A percentile compares a stretch with the other conserved stretches of the same genome.
These are phyloP conservation scores for Lindgomyces ingoldianus DNA, from an alignment of 495 filamentous ascomycete genomes.

Conservation along the genomic window DNA sequence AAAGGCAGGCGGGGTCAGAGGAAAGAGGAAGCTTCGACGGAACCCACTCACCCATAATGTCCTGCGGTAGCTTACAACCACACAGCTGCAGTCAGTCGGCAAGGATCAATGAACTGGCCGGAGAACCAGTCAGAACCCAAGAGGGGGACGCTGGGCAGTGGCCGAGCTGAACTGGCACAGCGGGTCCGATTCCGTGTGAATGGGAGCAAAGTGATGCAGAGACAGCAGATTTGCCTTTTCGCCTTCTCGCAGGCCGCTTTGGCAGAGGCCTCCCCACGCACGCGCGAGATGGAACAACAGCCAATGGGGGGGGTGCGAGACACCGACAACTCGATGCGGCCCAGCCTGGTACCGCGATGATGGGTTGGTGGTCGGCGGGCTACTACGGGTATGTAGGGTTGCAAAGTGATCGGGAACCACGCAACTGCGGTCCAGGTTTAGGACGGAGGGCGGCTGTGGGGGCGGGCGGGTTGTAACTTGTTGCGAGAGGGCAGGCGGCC, in stretches of 20 bases:
- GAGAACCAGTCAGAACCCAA: background rate
- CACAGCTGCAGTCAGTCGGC: slow-evolving; percentile 1
- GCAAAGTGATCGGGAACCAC: background rate
- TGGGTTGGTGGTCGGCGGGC: slow-evolving; percentile 1
- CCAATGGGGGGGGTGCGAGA: slow-evolving; percentile 14
- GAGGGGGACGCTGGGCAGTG: slow-evolving; percentile 6
- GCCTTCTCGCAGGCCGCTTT: background rate
- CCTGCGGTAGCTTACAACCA: background rate
- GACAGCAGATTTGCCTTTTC: slow-evolving; percentile 35
- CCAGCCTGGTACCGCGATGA: slow-evolving; percentile 7
- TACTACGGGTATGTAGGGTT: slow-evolving; percentile 11
- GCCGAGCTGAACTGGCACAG: slow-evolving; percentile 4
- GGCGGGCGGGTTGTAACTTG: background rate
- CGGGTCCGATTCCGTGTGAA: background rate
- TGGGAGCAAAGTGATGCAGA: slow-evolving; percentile 1
- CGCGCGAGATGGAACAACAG: background rate
- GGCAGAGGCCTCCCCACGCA: background rate
- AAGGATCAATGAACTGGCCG: background rate
- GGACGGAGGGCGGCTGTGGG: no score
- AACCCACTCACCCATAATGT: background rate
- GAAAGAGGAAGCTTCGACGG: background rate
- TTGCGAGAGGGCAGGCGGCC: background rate
- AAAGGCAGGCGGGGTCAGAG: background rate
- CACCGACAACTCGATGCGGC: slow-evolving; percentile 19
- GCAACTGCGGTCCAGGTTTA: background rate